Percentiles rank a stretch among this genome's conserved stretches.
phyloP scores from a whole-genome alignment of 305 asterid species.

The Fraxinus xanthoxyloides region DNA sequence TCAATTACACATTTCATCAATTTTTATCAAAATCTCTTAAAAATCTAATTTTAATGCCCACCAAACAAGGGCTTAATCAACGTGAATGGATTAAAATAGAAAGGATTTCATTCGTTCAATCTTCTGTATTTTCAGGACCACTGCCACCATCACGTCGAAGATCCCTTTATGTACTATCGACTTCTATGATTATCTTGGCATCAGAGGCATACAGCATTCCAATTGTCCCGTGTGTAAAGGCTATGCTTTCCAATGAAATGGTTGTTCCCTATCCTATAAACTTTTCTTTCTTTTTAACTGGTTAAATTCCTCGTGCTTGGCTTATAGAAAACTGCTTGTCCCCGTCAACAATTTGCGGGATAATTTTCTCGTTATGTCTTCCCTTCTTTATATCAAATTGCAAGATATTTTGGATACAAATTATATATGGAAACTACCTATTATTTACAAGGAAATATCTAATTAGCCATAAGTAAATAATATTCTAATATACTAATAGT shows the following conservation, averaged over 20 bases:
- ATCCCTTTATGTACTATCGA: conserved; percentile 84
- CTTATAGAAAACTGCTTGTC: not conserved
- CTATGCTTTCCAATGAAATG: conserved; percentile 51
- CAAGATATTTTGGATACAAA: too few relatives aligned
- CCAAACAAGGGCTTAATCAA: not conserved
- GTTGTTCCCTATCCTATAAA: conserved; percentile 31
- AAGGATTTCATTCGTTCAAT: not conserved
- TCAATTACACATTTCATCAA: not conserved
- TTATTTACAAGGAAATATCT: too few relatives aligned
- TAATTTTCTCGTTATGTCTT: too few relatives aligned
- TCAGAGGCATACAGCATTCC: conserved; percentile 76
- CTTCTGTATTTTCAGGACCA: conserved; percentile 53
- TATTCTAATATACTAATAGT: too few relatives aligned
- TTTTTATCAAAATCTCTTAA: not conserved
- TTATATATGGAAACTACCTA: too few relatives aligned
- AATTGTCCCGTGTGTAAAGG: conserved; percentile 52
- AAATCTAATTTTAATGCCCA: not conserved
- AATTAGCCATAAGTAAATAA: too few relatives aligned
- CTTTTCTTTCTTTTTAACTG: not conserved
- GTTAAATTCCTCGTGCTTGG: not conserved
- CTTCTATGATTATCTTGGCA: conserved; percentile 81
- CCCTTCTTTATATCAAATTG: too few relatives aligned
- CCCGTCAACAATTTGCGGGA: too few relatives aligned
- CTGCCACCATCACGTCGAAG: conserved; percentile 87
- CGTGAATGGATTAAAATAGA: not conserved